Percentiles rank a stretch among this genome's conserved stretches.
Evolutionary conservation across 2,329 filamentous ascomycete species (phyloP).

Genomic region (Colletotrichum truncatum): DNA sequence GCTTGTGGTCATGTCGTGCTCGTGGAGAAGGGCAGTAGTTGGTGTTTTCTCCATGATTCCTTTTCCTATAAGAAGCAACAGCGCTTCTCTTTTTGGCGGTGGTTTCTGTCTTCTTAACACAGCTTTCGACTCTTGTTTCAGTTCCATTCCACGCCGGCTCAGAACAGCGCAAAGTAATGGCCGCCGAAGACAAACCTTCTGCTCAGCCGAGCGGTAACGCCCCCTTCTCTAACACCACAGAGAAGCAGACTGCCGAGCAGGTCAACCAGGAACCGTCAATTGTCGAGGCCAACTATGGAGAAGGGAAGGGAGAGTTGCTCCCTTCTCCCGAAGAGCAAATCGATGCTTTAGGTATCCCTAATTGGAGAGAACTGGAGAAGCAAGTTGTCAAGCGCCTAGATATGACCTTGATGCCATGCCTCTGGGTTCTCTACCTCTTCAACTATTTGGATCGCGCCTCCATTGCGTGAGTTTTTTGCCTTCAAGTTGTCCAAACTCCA

Average conservation of each 20-base stretch:
- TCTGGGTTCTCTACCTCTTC: conserved; percentile 34
- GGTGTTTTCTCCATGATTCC: not conserved
- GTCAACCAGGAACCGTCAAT: conserved; percentile 8
- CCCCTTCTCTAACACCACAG: not conserved
- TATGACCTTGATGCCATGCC: conserved; percentile 33
- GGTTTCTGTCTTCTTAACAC: fast-evolving
- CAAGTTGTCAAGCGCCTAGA: conserved; percentile 33
- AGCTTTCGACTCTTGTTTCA: not conserved
- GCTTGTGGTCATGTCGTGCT: not conserved
- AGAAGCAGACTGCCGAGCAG: not conserved
- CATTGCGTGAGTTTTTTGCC: conserved; percentile 19
- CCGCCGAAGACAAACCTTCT: conserved; percentile 8
- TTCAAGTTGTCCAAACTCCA: not conserved
- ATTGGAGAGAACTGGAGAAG: conserved; percentile 34
- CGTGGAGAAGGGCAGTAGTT: not conserved
- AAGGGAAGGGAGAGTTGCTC: not conserved
- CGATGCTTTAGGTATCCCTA: conserved; percentile 32
- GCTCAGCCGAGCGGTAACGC: not conserved
- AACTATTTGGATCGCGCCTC: conserved; percentile 34
- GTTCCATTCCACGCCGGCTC: not conserved
- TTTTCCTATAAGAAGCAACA: not conserved
- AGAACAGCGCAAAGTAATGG: no score
- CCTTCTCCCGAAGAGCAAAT: conserved; percentile 32
- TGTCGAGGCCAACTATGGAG: conserved; percentile 11
- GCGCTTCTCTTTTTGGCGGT: not conserved